A percentile compares a stretch with the other conserved stretches of the same genome.
phyloP scores from a whole-genome alignment of 2,329 filamentous ascomycete genomes.

The Periconia macrospinosa region DNA sequence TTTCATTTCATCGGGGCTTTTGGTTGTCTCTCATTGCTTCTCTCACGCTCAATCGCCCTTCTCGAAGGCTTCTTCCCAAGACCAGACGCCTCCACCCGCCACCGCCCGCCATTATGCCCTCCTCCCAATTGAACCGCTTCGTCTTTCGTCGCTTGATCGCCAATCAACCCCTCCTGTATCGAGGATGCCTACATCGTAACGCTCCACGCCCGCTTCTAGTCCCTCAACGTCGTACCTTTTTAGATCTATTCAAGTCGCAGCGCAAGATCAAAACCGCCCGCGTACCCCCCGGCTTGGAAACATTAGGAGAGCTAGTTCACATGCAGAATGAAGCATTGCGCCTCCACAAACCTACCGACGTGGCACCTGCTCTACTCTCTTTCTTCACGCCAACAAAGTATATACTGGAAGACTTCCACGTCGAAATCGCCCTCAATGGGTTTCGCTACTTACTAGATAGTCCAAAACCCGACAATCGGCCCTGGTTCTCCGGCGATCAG shows the following conservation, averaged over 20 bases:
- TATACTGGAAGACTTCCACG: slow-evolving; percentile 42
- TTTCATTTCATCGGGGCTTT: background rate
- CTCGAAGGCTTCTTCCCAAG: background rate
- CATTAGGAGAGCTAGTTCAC: slow-evolving; percentile 69
- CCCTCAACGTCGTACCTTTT: slow-evolving; percentile 59
- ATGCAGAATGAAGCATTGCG: slow-evolving; percentile 65
- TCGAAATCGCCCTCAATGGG: slow-evolving; percentile 61
- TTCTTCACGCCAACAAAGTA: slow-evolving; percentile 31
- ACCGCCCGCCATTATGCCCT: slow-evolving; percentile 53
- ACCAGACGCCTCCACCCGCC: slow-evolving; percentile 7
- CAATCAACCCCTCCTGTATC: slow-evolving; percentile 52
- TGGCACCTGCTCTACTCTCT: slow-evolving; percentile 58
- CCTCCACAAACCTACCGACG: slow-evolving; percentile 63
- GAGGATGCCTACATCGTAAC: slow-evolving; percentile 46
- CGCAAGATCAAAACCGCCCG: slow-evolving; percentile 62
- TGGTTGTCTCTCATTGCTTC: background rate
- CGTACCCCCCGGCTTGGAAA: slow-evolving; percentile 70
- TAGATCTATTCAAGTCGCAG: slow-evolving; percentile 65
- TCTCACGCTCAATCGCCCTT: background rate
- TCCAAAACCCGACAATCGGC: slow-evolving; percentile 21
- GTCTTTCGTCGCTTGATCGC: slow-evolving; percentile 61
- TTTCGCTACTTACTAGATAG: slow-evolving; percentile 60
- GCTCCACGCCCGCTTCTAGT: slow-evolving; percentile 11
- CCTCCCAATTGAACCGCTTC: slow-evolving; percentile 59
- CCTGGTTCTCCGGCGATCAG: slow-evolving; percentile 34